These are phyloP conservation scores for Perkinsus olseni DNA, from an alignment of 169 alveolate genomes.

Conservation along the genomic window DNA sequence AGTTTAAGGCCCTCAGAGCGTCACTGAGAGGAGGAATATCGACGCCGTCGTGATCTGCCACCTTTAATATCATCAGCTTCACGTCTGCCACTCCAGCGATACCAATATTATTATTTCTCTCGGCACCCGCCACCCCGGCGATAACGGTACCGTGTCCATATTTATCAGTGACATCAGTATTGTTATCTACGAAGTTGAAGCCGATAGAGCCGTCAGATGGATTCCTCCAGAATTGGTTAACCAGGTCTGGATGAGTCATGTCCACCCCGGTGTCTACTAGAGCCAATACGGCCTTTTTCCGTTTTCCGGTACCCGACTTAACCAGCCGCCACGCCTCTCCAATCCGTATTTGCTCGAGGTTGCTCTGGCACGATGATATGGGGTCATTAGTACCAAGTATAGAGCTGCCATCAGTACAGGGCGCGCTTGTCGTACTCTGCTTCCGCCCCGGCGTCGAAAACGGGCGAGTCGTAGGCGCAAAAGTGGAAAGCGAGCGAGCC, in stretches of 20 bases:
- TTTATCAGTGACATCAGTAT: conserved; percentile 25
- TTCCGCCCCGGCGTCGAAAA: no score
- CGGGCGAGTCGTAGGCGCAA: no score
- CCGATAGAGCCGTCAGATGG: conserved; percentile 31
- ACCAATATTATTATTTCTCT: conserved; percentile 22
- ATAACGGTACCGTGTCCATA: conserved; percentile 41
- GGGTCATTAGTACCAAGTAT: conserved; percentile 23
- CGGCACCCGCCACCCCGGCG: conserved; percentile 38
- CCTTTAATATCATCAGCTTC: conserved; percentile 26
- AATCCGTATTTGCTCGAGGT: conserved; percentile 3
- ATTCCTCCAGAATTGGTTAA: conserved; percentile 30
- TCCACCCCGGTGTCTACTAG: conserved; percentile 36
- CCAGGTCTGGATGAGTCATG: conserved; percentile 35
- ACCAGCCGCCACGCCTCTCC: neutral
- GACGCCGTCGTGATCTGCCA: conserved; percentile 22
- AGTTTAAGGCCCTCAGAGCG: conserved; percentile 27
- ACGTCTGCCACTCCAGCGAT: conserved; percentile 29
- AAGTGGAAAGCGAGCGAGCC: no score
- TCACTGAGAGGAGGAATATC: conserved; percentile 21
- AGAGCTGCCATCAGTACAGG: conserved; percentile 18
- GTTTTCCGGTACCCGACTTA: conserved; percentile 7
- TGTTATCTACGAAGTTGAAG: conserved; percentile 28
- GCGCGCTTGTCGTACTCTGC: conserved; percentile 21
- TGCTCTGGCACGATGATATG: conserved; percentile 21
- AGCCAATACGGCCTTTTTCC: conserved; percentile 28